Conservation (phyloP, 2,329 filamentous ascomycete species). For the Hypoxylon sp. region DNA sequence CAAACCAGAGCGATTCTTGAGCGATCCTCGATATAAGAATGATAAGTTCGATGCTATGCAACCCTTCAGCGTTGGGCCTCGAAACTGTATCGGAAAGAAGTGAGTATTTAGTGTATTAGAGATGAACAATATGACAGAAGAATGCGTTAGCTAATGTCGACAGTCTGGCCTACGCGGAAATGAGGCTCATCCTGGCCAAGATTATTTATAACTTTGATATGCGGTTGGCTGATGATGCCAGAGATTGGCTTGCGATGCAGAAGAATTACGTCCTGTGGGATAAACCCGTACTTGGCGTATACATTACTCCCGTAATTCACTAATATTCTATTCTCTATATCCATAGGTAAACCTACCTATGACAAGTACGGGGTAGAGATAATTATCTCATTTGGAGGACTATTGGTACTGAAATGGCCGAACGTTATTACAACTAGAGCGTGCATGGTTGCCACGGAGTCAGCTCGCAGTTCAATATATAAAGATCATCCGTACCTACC, state of each 20-base stretch:
- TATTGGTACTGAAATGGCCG: too few species aligned
- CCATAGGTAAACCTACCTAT: background rate
- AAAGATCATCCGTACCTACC: too few species aligned
- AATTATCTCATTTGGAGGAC: too few species aligned
- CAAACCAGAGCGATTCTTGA: conserved; percentile 22
- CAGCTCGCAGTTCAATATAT: too few species aligned
- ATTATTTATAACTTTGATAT: conserved; percentile 27
- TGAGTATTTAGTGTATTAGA: background rate
- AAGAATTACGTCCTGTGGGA: conserved; percentile 27
- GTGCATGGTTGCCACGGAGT: too few species aligned
- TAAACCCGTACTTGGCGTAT: conserved; percentile 12
- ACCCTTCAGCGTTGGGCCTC: conserved; percentile 16
- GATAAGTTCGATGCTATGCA: conserved; percentile 22
- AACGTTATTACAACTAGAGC: too few species aligned
- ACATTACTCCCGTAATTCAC: background rate
- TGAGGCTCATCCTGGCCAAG: conserved; percentile 19
- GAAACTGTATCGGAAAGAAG: conserved; percentile 24
- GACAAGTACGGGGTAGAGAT: too few species aligned
- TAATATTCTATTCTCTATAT: background rate
- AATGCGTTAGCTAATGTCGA: background rate
- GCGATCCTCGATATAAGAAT: conserved; percentile 3
- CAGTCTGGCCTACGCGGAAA: conserved; percentile 27
- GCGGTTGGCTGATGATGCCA: conserved; percentile 2
- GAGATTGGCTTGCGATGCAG: conserved; percentile 11
- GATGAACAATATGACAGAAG: background rate